Evolutionary conservation across 108 stramenopile genomes (phyloP), one percentile per base, ranked within the genome.

Genomic region (Conticribra guillardii): DNA sequence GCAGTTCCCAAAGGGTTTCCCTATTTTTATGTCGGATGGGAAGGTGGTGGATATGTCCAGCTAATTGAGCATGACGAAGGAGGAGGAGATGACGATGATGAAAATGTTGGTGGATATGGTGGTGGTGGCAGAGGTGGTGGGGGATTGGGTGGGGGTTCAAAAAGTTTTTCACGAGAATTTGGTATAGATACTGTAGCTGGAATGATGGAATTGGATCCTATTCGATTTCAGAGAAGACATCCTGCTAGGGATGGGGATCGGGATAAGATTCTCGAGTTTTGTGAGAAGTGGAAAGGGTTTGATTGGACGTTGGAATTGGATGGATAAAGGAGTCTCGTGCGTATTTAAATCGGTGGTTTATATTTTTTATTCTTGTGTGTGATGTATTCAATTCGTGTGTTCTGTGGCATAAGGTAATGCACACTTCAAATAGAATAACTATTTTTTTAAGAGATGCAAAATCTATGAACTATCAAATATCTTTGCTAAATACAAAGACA

Each of bases 21-120:
- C 0, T 94, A 94, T 64, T 91, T 91, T 79, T 80, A 79, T 56
- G 65, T 84, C 18, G 88, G 89, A 28, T 90, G 88, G 88, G 87
- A 79, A 41, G 64, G 54, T 7, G 65, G 59, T 2, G 90, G 88
- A 1, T 90, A 73, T 57, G 89, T 86, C 5, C 84, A 87, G 57
- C 77, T 94, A 54, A 85, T 91, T 32, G 93, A 91, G 63, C 72
- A 68, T 46, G 70, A 71, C 46, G 70, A 62, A 19, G 70, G 51
- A 15, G 71, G 58, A 0, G 69, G 55, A 17, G 58, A 60, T 5
- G 73, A 63, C 30, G 61, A 69, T 48, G 49, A 26, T 30, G 54
- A 46, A 2, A 59, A 29, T 53, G 37, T 1, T 28, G 62, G 62
- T 1, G 76, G 76, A 29, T 59, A 61, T 16, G 67, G 54, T 9